phyloP scores from a whole-genome alignment of 352 stramenopile genomes.

The Blastocystis hominis region DNA sequence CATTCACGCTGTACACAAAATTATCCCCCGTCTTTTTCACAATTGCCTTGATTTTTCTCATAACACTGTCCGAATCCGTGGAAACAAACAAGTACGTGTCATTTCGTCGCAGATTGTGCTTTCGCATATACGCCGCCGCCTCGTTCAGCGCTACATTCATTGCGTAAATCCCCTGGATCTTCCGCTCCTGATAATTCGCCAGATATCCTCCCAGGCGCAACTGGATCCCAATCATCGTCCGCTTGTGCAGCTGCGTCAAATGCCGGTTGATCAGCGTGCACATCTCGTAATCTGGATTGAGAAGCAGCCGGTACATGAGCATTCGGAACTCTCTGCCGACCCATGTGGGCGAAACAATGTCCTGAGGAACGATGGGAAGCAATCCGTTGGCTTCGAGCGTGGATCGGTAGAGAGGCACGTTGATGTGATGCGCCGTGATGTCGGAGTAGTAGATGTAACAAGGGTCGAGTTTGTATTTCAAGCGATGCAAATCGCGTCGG shows the following conservation, averaged over 20 bases:
- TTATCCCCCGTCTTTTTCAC: not conserved
- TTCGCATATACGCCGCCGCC: not conserved
- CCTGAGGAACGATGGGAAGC: not conserved
- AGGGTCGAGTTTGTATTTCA: not conserved
- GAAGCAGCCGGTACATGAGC: not conserved
- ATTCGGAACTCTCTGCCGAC: not conserved
- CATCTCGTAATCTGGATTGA: not conserved
- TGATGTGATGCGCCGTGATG: not conserved
- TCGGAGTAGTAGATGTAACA: conserved; percentile 3
- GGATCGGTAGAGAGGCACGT: not conserved
- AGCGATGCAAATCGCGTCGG: not conserved
- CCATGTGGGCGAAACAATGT: not conserved
- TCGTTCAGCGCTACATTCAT: not conserved
- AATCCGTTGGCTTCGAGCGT: not conserved
- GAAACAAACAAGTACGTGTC: conserved; percentile 7
- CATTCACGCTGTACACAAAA: conserved; percentile 13
- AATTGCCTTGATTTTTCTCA: not conserved
- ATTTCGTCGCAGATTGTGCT: not conserved
- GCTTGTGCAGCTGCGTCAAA: not conserved
- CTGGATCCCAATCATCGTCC: conserved; percentile 17
- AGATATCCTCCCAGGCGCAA: not conserved
- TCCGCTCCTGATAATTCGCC: conserved; percentile 1
- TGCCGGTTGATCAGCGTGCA: conserved; percentile 21
- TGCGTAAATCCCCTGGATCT: not conserved
- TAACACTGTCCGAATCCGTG: not conserved